phyloP scores from a whole-genome alignment of 208 protist species.

The Crithidia acanthocephali region DNA sequence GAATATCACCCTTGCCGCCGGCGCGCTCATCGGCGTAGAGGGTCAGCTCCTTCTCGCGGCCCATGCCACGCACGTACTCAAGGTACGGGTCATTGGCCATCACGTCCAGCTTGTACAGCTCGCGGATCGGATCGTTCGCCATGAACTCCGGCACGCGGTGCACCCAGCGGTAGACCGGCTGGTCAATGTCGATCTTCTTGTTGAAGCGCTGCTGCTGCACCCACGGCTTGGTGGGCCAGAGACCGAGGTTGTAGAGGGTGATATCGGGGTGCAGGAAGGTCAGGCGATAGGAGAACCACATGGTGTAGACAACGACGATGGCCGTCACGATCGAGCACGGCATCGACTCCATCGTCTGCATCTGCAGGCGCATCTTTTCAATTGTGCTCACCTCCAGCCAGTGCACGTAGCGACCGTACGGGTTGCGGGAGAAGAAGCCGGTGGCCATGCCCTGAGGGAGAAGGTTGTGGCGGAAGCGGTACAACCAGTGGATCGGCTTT shows the following conservation, averaged over 20 bases:
- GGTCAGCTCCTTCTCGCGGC: conserved; percentile 74
- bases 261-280: conserved; percentile 84
- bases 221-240: conserved; percentile 84
- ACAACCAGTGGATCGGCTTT: conserved; percentile 81
- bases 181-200: conserved; percentile 85
- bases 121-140: conserved; percentile 62
- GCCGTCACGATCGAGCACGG: conserved; percentile 49
- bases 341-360: conserved; percentile 60
- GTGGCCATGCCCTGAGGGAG: conserved; percentile 65
- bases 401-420: conserved; percentile 82
- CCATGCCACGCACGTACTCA: conserved; percentile 77
- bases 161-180: conserved; percentile 83
- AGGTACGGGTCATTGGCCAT: conserved; percentile 81
- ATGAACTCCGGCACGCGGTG: conserved; percentile 78
- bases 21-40: conserved; percentile 45
- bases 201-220: conserved; percentile 86
- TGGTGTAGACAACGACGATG: conserved; percentile 57
- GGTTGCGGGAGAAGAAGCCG: conserved; percentile 86
- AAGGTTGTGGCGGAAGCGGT: conserved; percentile 86
- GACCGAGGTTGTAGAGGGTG: conserved; percentile 84
- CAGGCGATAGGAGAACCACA: conserved; percentile 81
- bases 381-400: conserved; percentile 90
- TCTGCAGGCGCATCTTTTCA: conserved; percentile 80
- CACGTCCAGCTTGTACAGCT: conserved; percentile 68
- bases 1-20: conserved; percentile 54